Evolutionary conservation across 2,329 filamentous ascomycete species (phyloP).

Genomic region (Fusarium acutatum): DNA sequence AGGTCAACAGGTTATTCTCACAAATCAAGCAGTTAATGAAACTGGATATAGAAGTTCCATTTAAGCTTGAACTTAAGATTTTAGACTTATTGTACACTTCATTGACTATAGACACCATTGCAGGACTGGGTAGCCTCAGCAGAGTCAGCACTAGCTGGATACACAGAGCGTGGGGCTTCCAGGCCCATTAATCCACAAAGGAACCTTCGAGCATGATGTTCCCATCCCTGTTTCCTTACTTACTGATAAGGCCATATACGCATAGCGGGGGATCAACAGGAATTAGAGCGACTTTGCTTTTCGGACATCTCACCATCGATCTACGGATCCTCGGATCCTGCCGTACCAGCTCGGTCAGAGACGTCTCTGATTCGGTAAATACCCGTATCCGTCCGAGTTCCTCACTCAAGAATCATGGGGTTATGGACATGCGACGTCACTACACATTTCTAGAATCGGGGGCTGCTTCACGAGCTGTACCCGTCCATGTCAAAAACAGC

Average conservation of each 20-base stretch:
- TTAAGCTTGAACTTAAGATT: background rate
- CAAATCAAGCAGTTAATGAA: background rate
- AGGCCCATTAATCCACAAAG: background rate
- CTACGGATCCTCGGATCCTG: background rate
- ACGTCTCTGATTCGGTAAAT: background rate
- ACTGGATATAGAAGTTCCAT: background rate
- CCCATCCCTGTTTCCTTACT: background rate
- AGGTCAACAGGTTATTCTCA: background rate
- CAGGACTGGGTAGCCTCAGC: background rate
- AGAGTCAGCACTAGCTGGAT: background rate
- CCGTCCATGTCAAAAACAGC: accelerated
- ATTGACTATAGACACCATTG: background rate
- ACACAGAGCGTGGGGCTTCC: background rate
- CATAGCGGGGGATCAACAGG: background rate
- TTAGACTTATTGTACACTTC: background rate
- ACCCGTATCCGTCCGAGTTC: background rate
- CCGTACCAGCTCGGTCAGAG: background rate
- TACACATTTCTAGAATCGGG: no score
- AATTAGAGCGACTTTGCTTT: background rate
- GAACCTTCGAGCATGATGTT: background rate
- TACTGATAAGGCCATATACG: background rate
- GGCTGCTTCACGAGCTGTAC: no score
- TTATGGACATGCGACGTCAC: background rate
- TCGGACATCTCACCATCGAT: background rate
- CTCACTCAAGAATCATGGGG: background rate